phyloP scores from a whole-genome alignment of 2,329 filamentous ascomycete genomes.

The Penicillium freii region DNA sequence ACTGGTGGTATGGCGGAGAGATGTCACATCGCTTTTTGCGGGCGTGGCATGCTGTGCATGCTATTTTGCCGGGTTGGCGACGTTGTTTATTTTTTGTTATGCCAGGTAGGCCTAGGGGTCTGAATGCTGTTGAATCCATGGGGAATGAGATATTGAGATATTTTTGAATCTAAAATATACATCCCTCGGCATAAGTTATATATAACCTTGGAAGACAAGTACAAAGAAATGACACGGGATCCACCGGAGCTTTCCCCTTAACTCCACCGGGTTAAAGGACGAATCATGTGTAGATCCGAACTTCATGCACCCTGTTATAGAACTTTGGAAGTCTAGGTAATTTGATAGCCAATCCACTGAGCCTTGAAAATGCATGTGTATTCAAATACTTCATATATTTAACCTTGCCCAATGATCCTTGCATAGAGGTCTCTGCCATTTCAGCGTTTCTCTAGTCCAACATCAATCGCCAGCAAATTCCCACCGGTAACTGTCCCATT shows the following conservation, averaged over 20 bases:
- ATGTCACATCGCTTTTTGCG: constrained; percentile 10
- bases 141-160: too few relatives aligned
- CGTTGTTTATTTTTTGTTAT: constrained; percentile 7
- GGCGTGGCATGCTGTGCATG: constrained; percentile 5
- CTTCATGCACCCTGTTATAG: neutral
- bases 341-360: too few relatives aligned
- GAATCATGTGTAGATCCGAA: neutral
- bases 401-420: too few relatives aligned
- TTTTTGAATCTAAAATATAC: neutral
- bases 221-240: neutral
- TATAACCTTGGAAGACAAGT: neutral
- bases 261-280: neutral
- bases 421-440: too few relatives aligned
- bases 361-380: too few relatives aligned
- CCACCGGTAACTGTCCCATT: too few relatives aligned
- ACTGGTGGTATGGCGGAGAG: constrained; percentile 3
- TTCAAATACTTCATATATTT: too few relatives aligned
- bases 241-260: neutral
- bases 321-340: too few relatives aligned
- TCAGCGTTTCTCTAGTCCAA: too few relatives aligned
- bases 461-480: too few relatives aligned
- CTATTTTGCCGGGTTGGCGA: constrained; percentile 6
- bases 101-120: neutral
- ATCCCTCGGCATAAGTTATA: neutral
- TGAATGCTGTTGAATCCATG: neutral